Evolutionary conservation across 1,284 basidiomycete genomes (phyloP).

Genomic region (Fomitopsis pinicola): DNA sequence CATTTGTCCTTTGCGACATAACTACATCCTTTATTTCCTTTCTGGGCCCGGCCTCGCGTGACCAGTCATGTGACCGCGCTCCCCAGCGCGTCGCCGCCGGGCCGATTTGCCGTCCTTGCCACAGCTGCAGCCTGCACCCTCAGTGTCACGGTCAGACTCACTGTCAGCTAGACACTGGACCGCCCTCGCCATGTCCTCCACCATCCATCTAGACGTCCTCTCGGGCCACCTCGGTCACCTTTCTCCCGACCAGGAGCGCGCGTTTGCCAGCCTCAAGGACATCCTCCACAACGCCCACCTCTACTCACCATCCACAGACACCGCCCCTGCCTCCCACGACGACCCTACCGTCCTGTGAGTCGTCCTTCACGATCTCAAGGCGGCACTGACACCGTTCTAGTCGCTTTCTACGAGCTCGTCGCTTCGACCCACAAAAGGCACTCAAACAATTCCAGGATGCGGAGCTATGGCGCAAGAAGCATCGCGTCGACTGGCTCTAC

Average conservation of each 20-base stretch:
- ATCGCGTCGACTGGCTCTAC: constrained; percentile 60
- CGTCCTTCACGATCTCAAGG: not conserved
- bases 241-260: constrained; percentile 40
- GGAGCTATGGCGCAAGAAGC: constrained; percentile 59
- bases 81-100: not conserved
- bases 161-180: not conserved
- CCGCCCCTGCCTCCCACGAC: constrained; percentile 47
- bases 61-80: not conserved
- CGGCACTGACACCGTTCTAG: constrained; percentile 30
- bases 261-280: constrained; percentile 49
- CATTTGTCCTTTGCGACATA: not conserved
- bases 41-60: not conserved
- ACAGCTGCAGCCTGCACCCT: not conserved
- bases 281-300: constrained; percentile 44
- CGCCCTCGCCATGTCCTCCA: constrained; percentile 10
- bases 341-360: constrained; percentile 66
- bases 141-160: not conserved
- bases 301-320: constrained; percentile 37
- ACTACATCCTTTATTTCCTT: not conserved
- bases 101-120: not conserved
- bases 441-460: constrained; percentile 64
- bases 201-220: constrained; percentile 29
- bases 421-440: constrained; percentile 58
- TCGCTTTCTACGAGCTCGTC: constrained; percentile 72
- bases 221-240: constrained; percentile 54